A percentile compares a stretch with the other conserved stretches of the same genome.
phyloP scores from a whole-genome alignment of 805 yeast genomes.

The Candida argentea region DNA sequence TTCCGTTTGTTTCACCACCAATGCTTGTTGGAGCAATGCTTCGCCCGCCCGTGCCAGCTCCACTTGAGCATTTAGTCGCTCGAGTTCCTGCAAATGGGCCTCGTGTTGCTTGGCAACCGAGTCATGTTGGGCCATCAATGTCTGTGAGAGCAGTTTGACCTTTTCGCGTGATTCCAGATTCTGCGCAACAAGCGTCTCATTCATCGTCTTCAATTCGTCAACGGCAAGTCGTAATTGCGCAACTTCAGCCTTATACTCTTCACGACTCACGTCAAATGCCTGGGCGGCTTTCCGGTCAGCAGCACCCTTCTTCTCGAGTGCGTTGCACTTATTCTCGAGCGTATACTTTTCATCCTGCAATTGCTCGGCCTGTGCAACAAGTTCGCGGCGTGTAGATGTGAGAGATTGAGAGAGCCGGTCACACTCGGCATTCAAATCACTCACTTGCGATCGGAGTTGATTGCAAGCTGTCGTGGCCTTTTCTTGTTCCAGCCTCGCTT shows the following conservation, averaged over 20 bases:
- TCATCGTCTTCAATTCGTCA: constrained; percentile 33
- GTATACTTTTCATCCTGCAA: constrained; percentile 30
- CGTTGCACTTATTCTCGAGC: constrained; percentile 28
- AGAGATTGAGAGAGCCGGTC: constrained; percentile 36
- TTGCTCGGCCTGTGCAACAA: constrained; percentile 22
- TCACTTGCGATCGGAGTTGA: constrained; percentile 10
- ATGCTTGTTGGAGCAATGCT: constrained; percentile 8
- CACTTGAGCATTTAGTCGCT: constrained; percentile 9
- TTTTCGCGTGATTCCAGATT: constrained; percentile 2
- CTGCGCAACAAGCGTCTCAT: constrained; percentile 8
- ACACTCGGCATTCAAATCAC: constrained; percentile 43
- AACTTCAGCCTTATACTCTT: constrained; percentile 27
- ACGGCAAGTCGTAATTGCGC: constrained; percentile 33
- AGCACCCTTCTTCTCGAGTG: constrained; percentile 28
- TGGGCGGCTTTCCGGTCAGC: constrained; percentile 31
- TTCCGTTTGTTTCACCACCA: constrained; percentile 4
- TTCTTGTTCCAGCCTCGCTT: constrained; percentile 1
- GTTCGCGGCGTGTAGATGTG: constrained; percentile 26
- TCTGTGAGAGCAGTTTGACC: constrained; percentile 1
- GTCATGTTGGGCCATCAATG: neutral
- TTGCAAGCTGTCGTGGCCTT: neutral
- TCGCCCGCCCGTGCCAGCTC: constrained; percentile 15
- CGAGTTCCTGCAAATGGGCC: neutral
- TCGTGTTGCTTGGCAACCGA: constrained; percentile 8
- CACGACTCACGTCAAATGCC: constrained; percentile 28